phyloP scores from a whole-genome alignment of 495 filamentous ascomycete species.

The Penicillium arizonense region DNA sequence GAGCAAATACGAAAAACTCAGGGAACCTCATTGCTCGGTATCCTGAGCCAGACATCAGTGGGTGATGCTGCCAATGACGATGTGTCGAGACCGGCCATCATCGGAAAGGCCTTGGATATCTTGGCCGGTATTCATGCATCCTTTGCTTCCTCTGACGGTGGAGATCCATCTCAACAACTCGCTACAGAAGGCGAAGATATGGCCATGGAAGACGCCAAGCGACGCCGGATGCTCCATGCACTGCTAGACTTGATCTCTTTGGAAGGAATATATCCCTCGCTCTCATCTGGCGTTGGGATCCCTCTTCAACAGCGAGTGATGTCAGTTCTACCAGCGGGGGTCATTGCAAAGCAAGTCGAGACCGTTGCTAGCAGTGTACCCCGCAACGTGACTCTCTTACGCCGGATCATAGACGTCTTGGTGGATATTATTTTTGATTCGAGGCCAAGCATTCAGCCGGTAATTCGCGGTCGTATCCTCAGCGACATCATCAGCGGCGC shows the following conservation, averaged over 20 bases:
- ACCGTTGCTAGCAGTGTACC: conserved; percentile 14
- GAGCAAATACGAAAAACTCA: conserved; percentile 38
- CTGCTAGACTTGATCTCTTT: conserved; percentile 54
- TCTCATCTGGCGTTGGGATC: conserved; percentile 53
- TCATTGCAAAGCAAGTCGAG: conserved; percentile 40
- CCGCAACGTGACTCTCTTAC: conserved; percentile 32
- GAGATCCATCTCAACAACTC: not conserved
- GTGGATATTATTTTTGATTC: conserved; percentile 32
- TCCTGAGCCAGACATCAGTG: conserved; percentile 16
- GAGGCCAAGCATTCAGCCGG: conserved; percentile 37
- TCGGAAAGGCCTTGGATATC: conserved; percentile 38
- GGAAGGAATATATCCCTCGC: conserved; percentile 56
- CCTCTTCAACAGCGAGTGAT: conserved; percentile 54
- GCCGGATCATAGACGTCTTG: conserved; percentile 25
- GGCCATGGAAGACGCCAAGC: conserved; percentile 41
- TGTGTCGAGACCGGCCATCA: conserved; percentile 23
- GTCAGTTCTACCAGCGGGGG: conserved; percentile 45
- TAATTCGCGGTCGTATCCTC: conserved; percentile 42
- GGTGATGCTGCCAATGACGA: conserved; percentile 4
- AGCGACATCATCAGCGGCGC: conserved; percentile 44
- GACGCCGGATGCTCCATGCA: conserved; percentile 46
- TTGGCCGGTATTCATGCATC: conserved; percentile 37
- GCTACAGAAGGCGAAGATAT: conserved; percentile 20
- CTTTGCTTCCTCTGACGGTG: conserved; percentile 27
- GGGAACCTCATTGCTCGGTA: conserved; percentile 40